Conservation (phyloP, 1,284 basidiomycete species). For the Moesziomyces sp. region DNA sequence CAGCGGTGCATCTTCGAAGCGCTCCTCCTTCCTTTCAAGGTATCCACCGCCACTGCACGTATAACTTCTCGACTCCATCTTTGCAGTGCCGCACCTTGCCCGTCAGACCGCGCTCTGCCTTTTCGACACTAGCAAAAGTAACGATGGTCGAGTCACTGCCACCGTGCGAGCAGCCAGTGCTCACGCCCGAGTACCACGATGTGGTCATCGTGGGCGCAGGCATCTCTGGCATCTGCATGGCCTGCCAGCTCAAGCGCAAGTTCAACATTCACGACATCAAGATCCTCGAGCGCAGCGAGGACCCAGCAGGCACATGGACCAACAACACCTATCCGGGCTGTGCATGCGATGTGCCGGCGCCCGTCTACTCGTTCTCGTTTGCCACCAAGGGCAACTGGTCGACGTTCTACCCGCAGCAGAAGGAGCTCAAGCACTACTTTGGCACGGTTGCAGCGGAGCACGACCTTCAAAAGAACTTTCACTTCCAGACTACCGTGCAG, state of each 20-base stretch:
- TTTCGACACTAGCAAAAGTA: too few species aligned
- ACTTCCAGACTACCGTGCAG: constrained; percentile 52
- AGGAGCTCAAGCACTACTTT: constrained; percentile 60
- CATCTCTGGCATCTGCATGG: constrained; percentile 59
- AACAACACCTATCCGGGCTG: constrained; percentile 61
- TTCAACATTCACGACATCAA: constrained; percentile 53
- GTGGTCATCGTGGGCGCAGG: constrained; percentile 62
- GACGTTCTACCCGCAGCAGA: constrained; percentile 54
- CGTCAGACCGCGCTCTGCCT: too few species aligned
- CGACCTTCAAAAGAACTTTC: constrained; percentile 50
- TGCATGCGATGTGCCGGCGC: constrained; percentile 63
- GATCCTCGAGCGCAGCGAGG: constrained; percentile 49
- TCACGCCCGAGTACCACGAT: constrained; percentile 60
- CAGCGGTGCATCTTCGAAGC: too few species aligned
- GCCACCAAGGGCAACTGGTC: constrained; percentile 63
- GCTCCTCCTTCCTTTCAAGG: neutral
- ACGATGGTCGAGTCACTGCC: constrained; percentile 14
- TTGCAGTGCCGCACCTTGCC: too few species aligned
- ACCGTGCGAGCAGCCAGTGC: constrained; percentile 25
- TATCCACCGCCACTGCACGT: neutral
- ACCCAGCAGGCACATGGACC: constrained; percentile 57
- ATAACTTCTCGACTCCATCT: neutral
- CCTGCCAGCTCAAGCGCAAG: constrained; percentile 58
- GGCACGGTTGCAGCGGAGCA: constrained; percentile 54
- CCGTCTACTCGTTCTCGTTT: constrained; percentile 66